Evolutionary conservation across 352 stramenopile genomes (phyloP).

Genomic region (Pythium sp.): DNA sequence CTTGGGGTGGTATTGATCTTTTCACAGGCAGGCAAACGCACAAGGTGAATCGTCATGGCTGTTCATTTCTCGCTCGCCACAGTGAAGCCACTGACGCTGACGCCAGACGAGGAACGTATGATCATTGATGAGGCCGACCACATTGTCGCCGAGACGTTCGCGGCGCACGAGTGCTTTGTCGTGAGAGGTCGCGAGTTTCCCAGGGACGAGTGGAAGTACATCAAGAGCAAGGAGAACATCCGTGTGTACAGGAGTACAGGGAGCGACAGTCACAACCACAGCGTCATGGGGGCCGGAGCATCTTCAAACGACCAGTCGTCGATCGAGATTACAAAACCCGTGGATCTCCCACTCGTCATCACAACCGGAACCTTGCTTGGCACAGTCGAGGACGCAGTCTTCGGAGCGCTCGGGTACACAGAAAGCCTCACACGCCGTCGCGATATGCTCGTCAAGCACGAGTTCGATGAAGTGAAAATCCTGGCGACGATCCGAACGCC

Average conservation of each 20-base stretch:
- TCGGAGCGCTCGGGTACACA: slow-evolving; percentile 41
- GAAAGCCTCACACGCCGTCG: slow-evolving; percentile 33
- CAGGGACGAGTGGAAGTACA: slow-evolving; percentile 30
- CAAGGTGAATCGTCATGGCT: neutral
- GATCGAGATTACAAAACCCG: slow-evolving; percentile 6
- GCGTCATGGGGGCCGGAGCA: neutral
- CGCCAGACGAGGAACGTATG: slow-evolving; percentile 3
- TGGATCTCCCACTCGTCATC: slow-evolving; percentile 23
- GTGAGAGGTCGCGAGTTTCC: slow-evolving; percentile 18
- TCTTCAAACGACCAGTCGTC: neutral
- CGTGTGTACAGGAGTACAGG: slow-evolving; percentile 23
- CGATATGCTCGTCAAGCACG: slow-evolving; percentile 28
- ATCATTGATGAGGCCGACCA: slow-evolving; percentile 9
- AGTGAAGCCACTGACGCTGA: slow-evolving; percentile 21
- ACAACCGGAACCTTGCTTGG: slow-evolving; percentile 34
- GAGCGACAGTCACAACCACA: neutral
- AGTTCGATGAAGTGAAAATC: slow-evolving; percentile 36
- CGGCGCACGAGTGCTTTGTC: slow-evolving; percentile 7
- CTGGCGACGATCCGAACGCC: slow-evolving; percentile 30
- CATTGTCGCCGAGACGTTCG: slow-evolving; percentile 12
- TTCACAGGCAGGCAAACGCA: neutral
- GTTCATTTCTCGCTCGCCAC: neutral
- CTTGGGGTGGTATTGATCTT: neutral
- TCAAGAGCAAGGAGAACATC: slow-evolving; percentile 41
- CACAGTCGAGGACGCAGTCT: slow-evolving; percentile 37